Evolutionary conservation across 352 stramenopile species (phyloP).

Genomic region (Plasmopara viticola): DNA sequence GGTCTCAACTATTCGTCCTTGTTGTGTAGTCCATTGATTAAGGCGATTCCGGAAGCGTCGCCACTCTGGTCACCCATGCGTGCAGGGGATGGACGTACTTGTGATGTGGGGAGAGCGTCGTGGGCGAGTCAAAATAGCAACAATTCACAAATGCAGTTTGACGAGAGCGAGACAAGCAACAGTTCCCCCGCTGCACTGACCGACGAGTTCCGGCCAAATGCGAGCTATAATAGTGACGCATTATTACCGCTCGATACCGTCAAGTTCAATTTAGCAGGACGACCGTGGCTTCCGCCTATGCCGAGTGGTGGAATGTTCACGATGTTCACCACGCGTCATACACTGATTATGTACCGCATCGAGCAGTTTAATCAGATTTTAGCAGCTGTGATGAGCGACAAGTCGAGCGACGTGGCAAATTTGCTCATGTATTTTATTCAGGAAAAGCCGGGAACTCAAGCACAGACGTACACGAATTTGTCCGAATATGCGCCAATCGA

Average conservation of each 20-base stretch:
- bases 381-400: conserved; percentile 61
- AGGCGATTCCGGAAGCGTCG: conserved; percentile 27
- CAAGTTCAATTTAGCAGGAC: conserved; percentile 41
- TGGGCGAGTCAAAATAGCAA: conserved; percentile 25
- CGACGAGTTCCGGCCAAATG: conserved; percentile 14
- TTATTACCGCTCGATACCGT: conserved; percentile 46
- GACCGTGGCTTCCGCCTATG: conserved; percentile 48
- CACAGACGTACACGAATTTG: conserved; percentile 60
- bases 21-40: conserved; percentile 43
- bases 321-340: conserved; percentile 52
- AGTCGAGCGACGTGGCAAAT: conserved; percentile 45
- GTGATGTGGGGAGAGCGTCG: conserved; percentile 18
- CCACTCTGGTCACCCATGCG: conserved; percentile 46
- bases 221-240: conserved; percentile 37
- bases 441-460: conserved; percentile 53
- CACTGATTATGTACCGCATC: conserved; percentile 59
- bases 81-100: conserved; percentile 18
- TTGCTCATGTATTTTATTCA: conserved; percentile 75
- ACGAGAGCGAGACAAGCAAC: conserved; percentile 25
- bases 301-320: conserved; percentile 47
- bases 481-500: conserved; percentile 69
- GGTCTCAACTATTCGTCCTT: conserved; percentile 39
- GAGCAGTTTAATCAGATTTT: conserved; percentile 67
- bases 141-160: conserved; percentile 11
- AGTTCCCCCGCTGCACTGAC: conserved; percentile 13